phyloP scores from a whole-genome alignment of 768 basidiomycete species.

The Cystobasidium ongulense region DNA sequence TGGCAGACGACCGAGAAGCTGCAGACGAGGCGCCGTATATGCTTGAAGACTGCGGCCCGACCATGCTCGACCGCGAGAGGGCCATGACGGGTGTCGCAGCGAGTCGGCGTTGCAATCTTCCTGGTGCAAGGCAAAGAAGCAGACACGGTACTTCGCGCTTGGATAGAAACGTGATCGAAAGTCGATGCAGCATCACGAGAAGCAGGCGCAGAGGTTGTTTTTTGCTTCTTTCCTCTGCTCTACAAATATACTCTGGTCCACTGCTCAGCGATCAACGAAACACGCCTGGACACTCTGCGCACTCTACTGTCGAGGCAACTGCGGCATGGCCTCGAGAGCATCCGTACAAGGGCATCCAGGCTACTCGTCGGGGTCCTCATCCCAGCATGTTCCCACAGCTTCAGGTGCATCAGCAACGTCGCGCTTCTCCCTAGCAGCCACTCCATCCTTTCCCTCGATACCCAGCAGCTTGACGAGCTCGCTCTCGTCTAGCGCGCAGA shows the following conservation, averaged over 20 bases:
- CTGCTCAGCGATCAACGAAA: too few relatives aligned
- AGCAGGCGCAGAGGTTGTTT: too few relatives aligned
- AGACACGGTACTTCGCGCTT: too few relatives aligned
- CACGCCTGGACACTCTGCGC: too few relatives aligned
- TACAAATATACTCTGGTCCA: too few relatives aligned
- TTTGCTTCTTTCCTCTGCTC: too few relatives aligned
- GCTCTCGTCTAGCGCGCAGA: not conserved
- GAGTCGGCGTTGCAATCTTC: too few relatives aligned
- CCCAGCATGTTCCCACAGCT: not conserved
- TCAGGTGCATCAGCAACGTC: not conserved
- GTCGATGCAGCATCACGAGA: too few relatives aligned
- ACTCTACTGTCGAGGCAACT: not conserved
- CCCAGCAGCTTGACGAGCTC: conserved; percentile 4
- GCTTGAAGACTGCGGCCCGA: not conserved
- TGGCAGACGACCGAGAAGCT: conserved; percentile 30
- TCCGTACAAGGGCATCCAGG: not conserved
- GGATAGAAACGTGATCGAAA: too few relatives aligned
- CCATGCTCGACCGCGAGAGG: not conserved
- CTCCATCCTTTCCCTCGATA: not conserved
- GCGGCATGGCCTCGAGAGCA: not conserved
- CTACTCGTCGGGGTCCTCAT: not conserved
- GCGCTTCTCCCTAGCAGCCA: not conserved
- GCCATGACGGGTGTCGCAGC: not conserved
- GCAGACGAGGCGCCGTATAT: conserved; percentile 4
- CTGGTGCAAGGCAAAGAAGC: too few relatives aligned